Conservation (phyloP, 1,284 basidiomycete species). For the Tremellales sp. region DNA sequence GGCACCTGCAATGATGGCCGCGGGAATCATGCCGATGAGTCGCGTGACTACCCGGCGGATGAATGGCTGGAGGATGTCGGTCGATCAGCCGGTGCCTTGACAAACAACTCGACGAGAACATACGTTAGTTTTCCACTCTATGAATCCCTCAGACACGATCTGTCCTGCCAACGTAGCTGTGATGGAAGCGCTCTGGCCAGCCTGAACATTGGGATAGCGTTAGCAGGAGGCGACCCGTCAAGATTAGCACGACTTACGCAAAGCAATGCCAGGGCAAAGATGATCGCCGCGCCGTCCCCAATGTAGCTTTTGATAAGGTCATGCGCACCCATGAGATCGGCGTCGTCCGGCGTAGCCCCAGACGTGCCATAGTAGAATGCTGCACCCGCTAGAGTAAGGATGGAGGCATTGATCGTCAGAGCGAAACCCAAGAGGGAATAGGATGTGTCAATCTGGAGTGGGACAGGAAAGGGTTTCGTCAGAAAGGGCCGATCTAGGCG, state of each 20-base stretch:
- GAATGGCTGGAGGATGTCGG: slow-evolving; percentile 57
- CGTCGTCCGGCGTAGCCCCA: slow-evolving; percentile 50
- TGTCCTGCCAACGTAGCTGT: slow-evolving; percentile 90
- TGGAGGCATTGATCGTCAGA: slow-evolving; percentile 77
- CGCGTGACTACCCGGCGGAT: slow-evolving; percentile 79
- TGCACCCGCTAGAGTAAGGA: slow-evolving; percentile 56
- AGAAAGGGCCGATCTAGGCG: slow-evolving; percentile 52
- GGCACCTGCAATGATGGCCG: slow-evolving; percentile 70
- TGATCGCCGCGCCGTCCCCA: slow-evolving; percentile 70
- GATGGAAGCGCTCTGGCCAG: slow-evolving; percentile 88
- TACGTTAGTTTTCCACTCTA: slow-evolving; percentile 82
- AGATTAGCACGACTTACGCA: slow-evolving; percentile 47
- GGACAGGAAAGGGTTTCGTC: not conserved
- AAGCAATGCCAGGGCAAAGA: slow-evolving; percentile 82
- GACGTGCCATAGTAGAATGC: slow-evolving; percentile 65
- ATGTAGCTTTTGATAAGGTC: slow-evolving; percentile 63
- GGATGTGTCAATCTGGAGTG: slow-evolving; percentile 42
- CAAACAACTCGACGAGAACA: slow-evolving; percentile 29
- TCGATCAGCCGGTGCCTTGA: slow-evolving; percentile 5
- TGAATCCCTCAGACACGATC: slow-evolving; percentile 89
- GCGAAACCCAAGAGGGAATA: slow-evolving; percentile 69
- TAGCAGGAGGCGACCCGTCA: not conserved
- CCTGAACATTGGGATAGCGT: slow-evolving; percentile 23
- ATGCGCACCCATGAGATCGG: slow-evolving; percentile 78
- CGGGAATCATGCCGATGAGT: slow-evolving; percentile 78